phyloP scores from a whole-genome alignment of 2,329 filamentous ascomycete genomes.

The Camillea tinctor region DNA sequence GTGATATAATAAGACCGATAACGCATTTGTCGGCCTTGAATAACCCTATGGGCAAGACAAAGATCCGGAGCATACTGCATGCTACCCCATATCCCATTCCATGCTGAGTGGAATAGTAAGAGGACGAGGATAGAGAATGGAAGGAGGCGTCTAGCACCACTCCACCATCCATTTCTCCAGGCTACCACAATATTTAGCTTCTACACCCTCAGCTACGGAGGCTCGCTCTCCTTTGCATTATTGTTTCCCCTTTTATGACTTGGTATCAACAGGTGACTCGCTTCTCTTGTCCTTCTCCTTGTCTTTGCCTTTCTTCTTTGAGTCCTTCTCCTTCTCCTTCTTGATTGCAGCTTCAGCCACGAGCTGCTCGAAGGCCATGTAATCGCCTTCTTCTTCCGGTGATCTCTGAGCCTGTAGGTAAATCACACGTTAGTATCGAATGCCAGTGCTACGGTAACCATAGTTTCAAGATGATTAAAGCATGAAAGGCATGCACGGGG shows the following conservation, averaged over 20 bases:
- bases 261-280: background rate
- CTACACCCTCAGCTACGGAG: constrained; percentile 1
- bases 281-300: constrained; percentile 39
- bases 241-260: background rate
- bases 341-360: constrained; percentile 95
- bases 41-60: too few relatives aligned
- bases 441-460: background rate
- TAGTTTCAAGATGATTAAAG: background rate
- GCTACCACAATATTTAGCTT: too few relatives aligned
- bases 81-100: too few relatives aligned
- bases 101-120: too few relatives aligned
- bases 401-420: constrained; percentile 72
- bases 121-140: too few relatives aligned
- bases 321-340: constrained; percentile 85
- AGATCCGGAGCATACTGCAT: too few relatives aligned
- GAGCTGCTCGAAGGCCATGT: constrained; percentile 97
- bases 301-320: constrained; percentile 64
- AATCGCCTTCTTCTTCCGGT: constrained; percentile 95
- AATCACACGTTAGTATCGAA: constrained; percentile 6
- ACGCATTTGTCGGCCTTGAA: too few relatives aligned
- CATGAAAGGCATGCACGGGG: background rate
- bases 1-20: too few relatives aligned
- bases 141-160: too few relatives aligned
- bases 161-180: too few relatives aligned
- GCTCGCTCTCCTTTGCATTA: too few relatives aligned